Evolutionary conservation across 1,139 yeast species (phyloP).

Genomic region (Debaryomyces psychrophilus): DNA sequence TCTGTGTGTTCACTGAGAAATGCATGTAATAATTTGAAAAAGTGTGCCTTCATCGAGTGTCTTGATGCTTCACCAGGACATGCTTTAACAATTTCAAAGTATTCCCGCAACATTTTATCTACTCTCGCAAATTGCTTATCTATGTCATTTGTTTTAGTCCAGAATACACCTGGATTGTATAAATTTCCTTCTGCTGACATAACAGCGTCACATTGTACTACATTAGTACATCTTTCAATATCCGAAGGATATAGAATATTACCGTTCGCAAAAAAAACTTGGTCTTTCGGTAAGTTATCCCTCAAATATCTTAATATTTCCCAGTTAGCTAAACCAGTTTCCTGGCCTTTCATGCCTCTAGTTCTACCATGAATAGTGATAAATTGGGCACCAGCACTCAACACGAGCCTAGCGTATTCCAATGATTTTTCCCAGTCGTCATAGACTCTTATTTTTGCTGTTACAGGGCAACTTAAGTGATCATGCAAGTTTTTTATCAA

Average conservation of each 20-base stretch:
- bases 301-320: constrained; percentile 69
- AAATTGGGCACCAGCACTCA: constrained; percentile 94
- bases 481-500: constrained; percentile 74
- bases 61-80: constrained; percentile 75
- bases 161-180: constrained; percentile 90
- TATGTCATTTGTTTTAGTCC: constrained; percentile 53
- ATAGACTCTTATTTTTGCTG: constrained; percentile 92
- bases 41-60: constrained; percentile 88
- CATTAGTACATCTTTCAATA: constrained; percentile 57
- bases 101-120: constrained; percentile 80
- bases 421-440: constrained; percentile 84
- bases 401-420: constrained; percentile 87
- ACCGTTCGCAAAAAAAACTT: constrained; percentile 89
- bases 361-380: constrained; percentile 95
- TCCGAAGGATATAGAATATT: constrained; percentile 53
- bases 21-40: constrained; percentile 82
- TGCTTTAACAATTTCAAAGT: constrained; percentile 76
- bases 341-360: constrained; percentile 96
- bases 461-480: constrained; percentile 81
- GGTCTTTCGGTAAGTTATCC: constrained; percentile 77
- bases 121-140: constrained; percentile 84
- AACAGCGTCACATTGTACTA: constrained; percentile 80
- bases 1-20: constrained; percentile 77
- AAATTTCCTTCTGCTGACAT: constrained; percentile 98
- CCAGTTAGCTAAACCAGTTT: constrained; percentile 97